A percentile compares a stretch with the other conserved stretches of the same genome.
phyloP scores from a whole-genome alignment of 2,329 filamentous ascomycete genomes.

The Colletotrichum incanum region DNA sequence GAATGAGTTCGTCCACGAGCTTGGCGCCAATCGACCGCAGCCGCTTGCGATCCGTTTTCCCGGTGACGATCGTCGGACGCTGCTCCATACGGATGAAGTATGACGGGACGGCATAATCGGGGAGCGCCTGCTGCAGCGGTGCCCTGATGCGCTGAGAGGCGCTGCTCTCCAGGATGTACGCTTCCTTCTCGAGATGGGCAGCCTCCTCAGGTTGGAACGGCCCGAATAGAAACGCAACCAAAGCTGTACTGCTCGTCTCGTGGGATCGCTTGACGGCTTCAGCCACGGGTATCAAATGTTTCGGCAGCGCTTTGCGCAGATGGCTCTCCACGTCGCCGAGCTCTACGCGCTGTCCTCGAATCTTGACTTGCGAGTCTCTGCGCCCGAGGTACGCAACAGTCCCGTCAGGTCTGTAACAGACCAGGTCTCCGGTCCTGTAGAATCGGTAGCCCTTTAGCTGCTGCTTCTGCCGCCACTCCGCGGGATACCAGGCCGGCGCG shows the following conservation, averaged over 20 bases:
- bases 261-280: slow-evolving; percentile 22
- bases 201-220: slow-evolving; percentile 3
- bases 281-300: slow-evolving; percentile 9
- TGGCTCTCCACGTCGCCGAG: slow-evolving; percentile 47
- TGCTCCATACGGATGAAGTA: slow-evolving; percentile 29
- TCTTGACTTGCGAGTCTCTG: slow-evolving; percentile 45
- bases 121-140: slow-evolving; percentile 12
- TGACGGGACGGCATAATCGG: slow-evolving; percentile 37
- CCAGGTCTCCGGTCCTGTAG: slow-evolving; percentile 40
- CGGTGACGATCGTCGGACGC: slow-evolving; percentile 27
- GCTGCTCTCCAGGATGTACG: background rate
- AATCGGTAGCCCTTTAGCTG: background rate
- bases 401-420: slow-evolving; percentile 9
- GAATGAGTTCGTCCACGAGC: slow-evolving; percentile 17
- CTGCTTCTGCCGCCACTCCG: slow-evolving; percentile 2
- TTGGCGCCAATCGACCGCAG: slow-evolving; percentile 28
- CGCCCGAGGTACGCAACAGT: slow-evolving; percentile 42
- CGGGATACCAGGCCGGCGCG: slow-evolving; percentile 11
- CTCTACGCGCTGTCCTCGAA: slow-evolving; percentile 51
- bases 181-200: background rate
- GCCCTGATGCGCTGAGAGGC: background rate
- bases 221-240: slow-evolving; percentile 7
- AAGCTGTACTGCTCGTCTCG: slow-evolving; percentile 14
- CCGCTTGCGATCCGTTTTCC: slow-evolving; percentile 24
- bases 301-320: slow-evolving; percentile 2